Base-by-base conservation (phyloP, 352 stramenopile genomes). In the Phytophthora pinifolia region DNA sequence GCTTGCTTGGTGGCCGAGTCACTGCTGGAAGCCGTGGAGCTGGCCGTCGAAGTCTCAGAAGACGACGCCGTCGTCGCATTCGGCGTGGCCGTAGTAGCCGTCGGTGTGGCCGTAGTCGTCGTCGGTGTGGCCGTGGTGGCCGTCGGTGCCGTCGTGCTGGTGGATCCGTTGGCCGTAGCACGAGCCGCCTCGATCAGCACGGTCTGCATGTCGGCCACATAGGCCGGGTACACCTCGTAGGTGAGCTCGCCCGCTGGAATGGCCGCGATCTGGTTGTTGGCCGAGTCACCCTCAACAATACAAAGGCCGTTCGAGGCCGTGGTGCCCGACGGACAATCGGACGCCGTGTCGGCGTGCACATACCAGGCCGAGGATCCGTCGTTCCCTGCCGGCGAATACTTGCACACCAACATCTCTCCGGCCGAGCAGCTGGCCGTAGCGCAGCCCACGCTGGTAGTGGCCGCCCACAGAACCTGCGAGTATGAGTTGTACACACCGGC, bases 401-500 rank as follows among this genome's bases (percentile, higher is more conserved):
- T 50, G 47, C 78, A 89, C 41, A 83, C 81, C 10, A 89, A 71
- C 39, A 79, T 35, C 18, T 74, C 64, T 12, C 67, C 65, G 20
- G 51, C 47, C 2, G 55, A 42, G 35, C 81, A 91, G 25, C 62
- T 74, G 9, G 70, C 65, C 34, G 54, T 74, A 5, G 71, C 76
- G 52, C 81, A 91, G n/a, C 81, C 81, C 13, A 91, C 74, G 17
- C 76, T 63, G 43, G 70, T 83, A 2, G 76, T 89, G 17, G 65
- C 38, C 5, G 72, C 59, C 81, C 81, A 91, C n/a, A 91, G 50
- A 31, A 88, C 61, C 67, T 89, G 81, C 50, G 81, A 91, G 56
- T 91, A 91, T 35, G 79, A 74, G 60, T 82, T 87, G 62, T 91
- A 89, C 9, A 72, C 67, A 18, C 77, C 77, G 2, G 67, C 62